Percentiles rank a stretch among this genome's conserved stretches.
Evolutionary conservation across 2,329 filamentous ascomycete genomes (phyloP).

Genomic region (Eutypa lata): DNA sequence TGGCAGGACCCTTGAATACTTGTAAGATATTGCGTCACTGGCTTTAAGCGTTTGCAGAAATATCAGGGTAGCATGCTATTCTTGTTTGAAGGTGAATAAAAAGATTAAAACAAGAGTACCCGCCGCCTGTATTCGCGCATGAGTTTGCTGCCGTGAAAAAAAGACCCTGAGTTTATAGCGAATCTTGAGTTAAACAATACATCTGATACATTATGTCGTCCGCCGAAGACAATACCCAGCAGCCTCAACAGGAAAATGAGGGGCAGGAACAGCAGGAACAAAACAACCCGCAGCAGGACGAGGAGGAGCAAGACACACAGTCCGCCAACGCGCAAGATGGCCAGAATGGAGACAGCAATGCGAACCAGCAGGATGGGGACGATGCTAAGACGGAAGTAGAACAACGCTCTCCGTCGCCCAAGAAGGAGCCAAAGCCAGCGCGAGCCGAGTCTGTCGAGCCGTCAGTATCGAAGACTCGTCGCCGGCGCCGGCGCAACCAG

Average conservation of each 20-base stretch:
- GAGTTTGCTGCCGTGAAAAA: neutral
- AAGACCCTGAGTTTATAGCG: neutral
- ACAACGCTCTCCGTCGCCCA: constrained; percentile 31
- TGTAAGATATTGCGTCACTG: constrained; percentile 14
- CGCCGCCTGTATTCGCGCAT: neutral
- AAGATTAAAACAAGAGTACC: constrained; percentile 19
- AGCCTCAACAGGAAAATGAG: constrained; percentile 7
- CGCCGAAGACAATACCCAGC: constrained; percentile 9
- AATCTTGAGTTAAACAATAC: neutral
- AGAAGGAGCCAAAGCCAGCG: constrained; percentile 26
- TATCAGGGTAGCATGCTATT: constrained; percentile 6
- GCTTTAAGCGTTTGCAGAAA: constrained; percentile 5
- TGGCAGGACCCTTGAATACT: neutral
- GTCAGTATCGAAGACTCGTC: constrained; percentile 22
- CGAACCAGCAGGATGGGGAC: constrained; percentile 5
- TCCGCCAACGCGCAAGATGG: neutral
- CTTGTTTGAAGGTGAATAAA: neutral
- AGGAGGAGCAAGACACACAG: constrained; percentile 4
- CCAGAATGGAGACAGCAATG: no score
- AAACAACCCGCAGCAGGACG: constrained; percentile 5
- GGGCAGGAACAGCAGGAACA: constrained; percentile 9
- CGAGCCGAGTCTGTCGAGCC: constrained; percentile 23
- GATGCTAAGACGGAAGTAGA: constrained; percentile 13
- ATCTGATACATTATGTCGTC: constrained; percentile 13
- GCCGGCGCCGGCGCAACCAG: constrained; percentile 8